These are phyloP conservation scores for Chlorella sp. DNA, from an alignment of 139 green algal species.

Conservation along the genomic window DNA sequence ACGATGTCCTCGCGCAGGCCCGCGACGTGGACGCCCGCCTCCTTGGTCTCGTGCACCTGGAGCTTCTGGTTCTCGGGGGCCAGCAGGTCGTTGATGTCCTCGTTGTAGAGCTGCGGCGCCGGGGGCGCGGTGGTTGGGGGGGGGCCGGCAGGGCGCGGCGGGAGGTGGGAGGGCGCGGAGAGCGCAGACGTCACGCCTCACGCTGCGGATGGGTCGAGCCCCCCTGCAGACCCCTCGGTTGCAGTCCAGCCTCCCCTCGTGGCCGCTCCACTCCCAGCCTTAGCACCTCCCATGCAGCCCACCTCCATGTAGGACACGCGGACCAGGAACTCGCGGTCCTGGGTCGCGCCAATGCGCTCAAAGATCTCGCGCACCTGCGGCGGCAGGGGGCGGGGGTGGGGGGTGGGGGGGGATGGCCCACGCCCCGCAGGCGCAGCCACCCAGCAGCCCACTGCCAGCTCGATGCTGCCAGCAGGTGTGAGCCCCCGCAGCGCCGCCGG, in stretches of 20 bases:
- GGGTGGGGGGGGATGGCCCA: neutral
- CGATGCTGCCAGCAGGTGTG: no score
- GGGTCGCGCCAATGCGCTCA: conserved; percentile 56
- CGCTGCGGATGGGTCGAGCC: no score
- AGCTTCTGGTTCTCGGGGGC: conserved; percentile 77
- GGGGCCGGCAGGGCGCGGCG: no score
- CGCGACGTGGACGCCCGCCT: conserved; percentile 88
- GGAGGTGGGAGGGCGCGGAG: no score
- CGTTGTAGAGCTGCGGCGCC: conserved; percentile 95
- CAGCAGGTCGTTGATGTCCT: conserved; percentile 96
- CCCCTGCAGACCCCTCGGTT: no score
- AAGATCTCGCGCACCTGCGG: no score
- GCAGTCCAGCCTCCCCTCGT: no score
- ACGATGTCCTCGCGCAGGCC: conserved; percentile 96
- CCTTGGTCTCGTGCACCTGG: conserved; percentile 81
- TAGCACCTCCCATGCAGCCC: neutral
- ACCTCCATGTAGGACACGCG: conserved; percentile 98
- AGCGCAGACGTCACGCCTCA: no score
- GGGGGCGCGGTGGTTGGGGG: no score
- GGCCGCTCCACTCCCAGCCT: neutral
- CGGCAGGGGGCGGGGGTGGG: neutral
- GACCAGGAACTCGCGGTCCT: conserved; percentile 89
- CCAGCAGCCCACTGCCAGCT: conserved; percentile 8
- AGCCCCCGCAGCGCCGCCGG: no score
- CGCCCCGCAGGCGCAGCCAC: neutral